Conservation (phyloP, 352 stramenopile species). For the Globisporangium carolinianum region DNA sequence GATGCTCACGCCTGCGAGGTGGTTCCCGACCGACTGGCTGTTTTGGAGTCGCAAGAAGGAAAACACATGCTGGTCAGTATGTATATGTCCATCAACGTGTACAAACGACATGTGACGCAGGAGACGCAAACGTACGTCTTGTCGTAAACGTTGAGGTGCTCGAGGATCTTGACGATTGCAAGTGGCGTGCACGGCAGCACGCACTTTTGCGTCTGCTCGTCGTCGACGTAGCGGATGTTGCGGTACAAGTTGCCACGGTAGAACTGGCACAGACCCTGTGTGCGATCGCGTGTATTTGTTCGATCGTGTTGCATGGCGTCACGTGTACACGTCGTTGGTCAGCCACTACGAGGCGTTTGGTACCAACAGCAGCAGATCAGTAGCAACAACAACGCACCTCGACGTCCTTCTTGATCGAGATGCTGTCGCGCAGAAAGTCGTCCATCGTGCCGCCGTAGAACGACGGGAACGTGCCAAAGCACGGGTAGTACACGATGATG, state of each 20-base stretch:
- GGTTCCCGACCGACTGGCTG: constrained; percentile 39
- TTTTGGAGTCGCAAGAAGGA: too few relatives aligned
- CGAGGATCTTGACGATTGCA: constrained; percentile 93
- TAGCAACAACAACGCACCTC: constrained; percentile 32
- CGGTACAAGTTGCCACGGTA: constrained; percentile 97
- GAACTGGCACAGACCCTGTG: constrained; percentile 86
- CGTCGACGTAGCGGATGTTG: constrained; percentile 95
- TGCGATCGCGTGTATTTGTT: not conserved
- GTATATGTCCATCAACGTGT: not conserved
- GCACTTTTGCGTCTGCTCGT: constrained; percentile 89
- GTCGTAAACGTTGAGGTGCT: constrained; percentile 88
- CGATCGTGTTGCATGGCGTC: too few relatives aligned
- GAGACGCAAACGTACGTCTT: constrained; percentile 22
- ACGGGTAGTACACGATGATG: constrained; percentile 98
- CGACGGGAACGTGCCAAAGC: constrained; percentile 94
- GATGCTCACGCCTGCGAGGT: constrained; percentile 82
- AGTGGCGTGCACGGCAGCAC: constrained; percentile 96
- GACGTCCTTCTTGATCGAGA: constrained; percentile 96
- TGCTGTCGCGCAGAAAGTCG: constrained; percentile 95
- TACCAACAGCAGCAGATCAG: not conserved
- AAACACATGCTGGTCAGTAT: too few relatives aligned
- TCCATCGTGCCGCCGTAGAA: constrained; percentile 96
- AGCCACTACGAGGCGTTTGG: too few relatives aligned
- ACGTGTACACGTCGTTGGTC: too few relatives aligned
- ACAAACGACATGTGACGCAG: constrained; percentile 1